Conservation (phyloP, 2,329 filamentous ascomycete species). For the Aspergillus carbonarius region DNA sequence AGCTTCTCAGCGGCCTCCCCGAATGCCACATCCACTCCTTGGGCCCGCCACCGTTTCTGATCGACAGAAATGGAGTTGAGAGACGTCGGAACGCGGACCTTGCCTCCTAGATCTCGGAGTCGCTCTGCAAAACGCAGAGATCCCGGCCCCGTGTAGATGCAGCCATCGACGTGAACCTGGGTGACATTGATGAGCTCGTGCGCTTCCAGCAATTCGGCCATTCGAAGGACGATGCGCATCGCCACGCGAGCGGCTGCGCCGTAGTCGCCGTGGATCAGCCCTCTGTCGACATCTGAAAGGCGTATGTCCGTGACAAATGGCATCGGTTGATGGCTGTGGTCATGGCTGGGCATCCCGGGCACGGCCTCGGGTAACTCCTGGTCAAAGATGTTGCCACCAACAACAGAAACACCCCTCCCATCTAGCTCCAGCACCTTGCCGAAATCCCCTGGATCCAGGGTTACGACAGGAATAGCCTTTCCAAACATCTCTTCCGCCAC, state of each 20-base stretch:
- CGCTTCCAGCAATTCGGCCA: slow-evolving; percentile 39
- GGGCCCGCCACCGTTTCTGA: slow-evolving; percentile 39
- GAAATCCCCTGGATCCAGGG: slow-evolving; percentile 22
- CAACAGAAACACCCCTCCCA: not conserved
- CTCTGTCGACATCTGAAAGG: slow-evolving; percentile 24
- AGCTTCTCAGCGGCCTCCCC: slow-evolving; percentile 34
- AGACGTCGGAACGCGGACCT: slow-evolving; percentile 41
- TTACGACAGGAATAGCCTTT: slow-evolving; percentile 43
- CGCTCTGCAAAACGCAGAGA: slow-evolving; percentile 39
- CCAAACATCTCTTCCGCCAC: slow-evolving; percentile 44
- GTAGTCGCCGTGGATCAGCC: slow-evolving; percentile 29
- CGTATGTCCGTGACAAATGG: slow-evolving; percentile 9
- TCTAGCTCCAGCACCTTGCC: not conserved
- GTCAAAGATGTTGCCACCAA: not conserved
- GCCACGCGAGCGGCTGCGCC: slow-evolving; percentile 38
- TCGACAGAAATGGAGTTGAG: slow-evolving; percentile 49
- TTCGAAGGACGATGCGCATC: slow-evolving; percentile 40
- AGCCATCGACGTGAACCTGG: slow-evolving; percentile 47
- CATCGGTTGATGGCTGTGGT: not conserved
- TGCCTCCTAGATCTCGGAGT: slow-evolving; percentile 35
- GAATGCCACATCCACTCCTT: slow-evolving; percentile 35
- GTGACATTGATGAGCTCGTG: slow-evolving; percentile 37
- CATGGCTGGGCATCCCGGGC: not conserved
- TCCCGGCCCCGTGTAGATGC: slow-evolving; percentile 45
- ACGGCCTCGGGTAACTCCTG: not conserved